phyloP scores from a whole-genome alignment of 192 early-diverging fungal genomes.

The Rhizophagus clarus region DNA sequence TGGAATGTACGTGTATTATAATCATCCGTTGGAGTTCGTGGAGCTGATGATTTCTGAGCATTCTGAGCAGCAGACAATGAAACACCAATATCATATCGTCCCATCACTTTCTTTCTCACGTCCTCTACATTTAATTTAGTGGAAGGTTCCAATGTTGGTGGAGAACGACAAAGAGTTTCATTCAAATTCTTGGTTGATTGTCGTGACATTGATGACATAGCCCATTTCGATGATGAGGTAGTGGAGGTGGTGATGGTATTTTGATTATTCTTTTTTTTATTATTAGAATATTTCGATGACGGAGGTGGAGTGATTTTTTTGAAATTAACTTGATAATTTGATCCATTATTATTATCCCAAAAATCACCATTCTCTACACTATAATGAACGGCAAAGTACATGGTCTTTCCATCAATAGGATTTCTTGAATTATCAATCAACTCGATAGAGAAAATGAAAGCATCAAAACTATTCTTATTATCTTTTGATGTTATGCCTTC shows the following conservation, averaged over 20 bases:
- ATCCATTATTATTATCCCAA: constrained; percentile 95
- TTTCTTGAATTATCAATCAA: constrained; percentile 54
- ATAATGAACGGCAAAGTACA: constrained; percentile 70
- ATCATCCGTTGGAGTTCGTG: not conserved
- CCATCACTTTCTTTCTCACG: constrained; percentile 30
- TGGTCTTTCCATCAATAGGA: constrained; percentile 43
- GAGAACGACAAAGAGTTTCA: constrained; percentile 16
- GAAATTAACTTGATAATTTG: constrained; percentile 77
- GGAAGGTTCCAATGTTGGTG: not conserved
- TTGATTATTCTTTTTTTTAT: constrained; percentile 26
- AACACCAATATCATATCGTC: constrained; percentile 41
- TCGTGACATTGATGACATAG: not conserved
- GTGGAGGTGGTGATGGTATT: no score
- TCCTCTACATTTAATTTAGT: not conserved
- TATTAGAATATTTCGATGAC: constrained; percentile 14
- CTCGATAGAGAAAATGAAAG: constrained; percentile 71
- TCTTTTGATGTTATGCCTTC: constrained; percentile 55
- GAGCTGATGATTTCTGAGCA: not conserved
- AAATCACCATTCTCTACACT: constrained; percentile 68
- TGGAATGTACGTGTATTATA: not conserved
- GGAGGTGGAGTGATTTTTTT: constrained; percentile 34
- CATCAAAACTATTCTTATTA: constrained; percentile 54
- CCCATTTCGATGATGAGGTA: not conserved
- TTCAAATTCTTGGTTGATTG: no score
- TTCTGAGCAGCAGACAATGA: constrained; percentile 43